Conservation (phyloP, 2,329 filamentous ascomycete species). For the Grosmannia penicillata region DNA sequence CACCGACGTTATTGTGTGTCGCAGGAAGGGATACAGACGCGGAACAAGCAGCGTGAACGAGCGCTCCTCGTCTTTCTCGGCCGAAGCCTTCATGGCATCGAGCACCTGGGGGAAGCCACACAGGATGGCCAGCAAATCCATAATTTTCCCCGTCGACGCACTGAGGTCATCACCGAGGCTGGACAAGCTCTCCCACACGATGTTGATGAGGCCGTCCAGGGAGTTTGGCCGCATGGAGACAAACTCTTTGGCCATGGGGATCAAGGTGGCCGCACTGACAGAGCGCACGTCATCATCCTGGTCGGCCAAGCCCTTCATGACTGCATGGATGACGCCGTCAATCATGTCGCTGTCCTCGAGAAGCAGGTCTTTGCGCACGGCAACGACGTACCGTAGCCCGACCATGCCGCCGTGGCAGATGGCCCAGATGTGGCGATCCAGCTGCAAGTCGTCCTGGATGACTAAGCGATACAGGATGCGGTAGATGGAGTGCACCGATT, state of each 20-base stretch:
- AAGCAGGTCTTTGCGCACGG: constrained; percentile 82
- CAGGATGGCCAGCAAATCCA: constrained; percentile 92
- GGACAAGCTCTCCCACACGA: constrained; percentile 94
- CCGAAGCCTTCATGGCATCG: constrained; percentile 84
- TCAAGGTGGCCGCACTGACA: constrained; percentile 91
- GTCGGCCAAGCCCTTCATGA: constrained; percentile 89
- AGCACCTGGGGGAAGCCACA: constrained; percentile 90
- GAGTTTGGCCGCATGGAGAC: constrained; percentile 68
- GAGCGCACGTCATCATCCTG: constrained; percentile 90
- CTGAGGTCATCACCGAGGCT: constrained; percentile 95
- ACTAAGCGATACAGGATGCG: constrained; percentile 75
- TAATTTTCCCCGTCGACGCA: constrained; percentile 93
- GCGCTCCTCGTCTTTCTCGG: constrained; percentile 65
- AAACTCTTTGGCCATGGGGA: constrained; percentile 91
- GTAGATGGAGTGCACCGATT: constrained; percentile 75
- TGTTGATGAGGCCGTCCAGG: constrained; percentile 71
- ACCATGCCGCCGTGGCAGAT: constrained; percentile 98
- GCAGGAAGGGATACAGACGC: constrained; percentile 84
- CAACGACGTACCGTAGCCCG: constrained; percentile 84
- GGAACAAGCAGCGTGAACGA: constrained; percentile 90
- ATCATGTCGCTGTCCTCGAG: constrained; percentile 73
- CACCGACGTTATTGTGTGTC: constrained; percentile 93
- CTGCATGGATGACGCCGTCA: constrained; percentile 80
- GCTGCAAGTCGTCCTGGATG: constrained; percentile 69
- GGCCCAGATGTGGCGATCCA: constrained; percentile 71